Percentiles rank a stretch among this genome's conserved stretches.
phyloP scores from a whole-genome alignment of 805 yeast species.

The Candida yuanshanica region DNA sequence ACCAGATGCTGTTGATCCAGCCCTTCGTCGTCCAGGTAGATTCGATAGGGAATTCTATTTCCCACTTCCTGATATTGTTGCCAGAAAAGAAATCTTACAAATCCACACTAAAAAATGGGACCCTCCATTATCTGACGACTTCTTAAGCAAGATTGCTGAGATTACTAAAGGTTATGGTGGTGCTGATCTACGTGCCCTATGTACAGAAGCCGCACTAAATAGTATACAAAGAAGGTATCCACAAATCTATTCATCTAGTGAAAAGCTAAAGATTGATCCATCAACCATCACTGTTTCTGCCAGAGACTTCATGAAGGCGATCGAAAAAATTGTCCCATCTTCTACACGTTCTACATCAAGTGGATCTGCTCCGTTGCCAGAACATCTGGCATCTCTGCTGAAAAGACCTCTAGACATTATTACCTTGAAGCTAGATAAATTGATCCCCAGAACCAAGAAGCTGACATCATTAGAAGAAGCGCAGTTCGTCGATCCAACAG shows the following conservation, averaged over 20 bases:
- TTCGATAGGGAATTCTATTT: slow-evolving; percentile 96
- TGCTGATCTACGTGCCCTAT: slow-evolving; percentile 89
- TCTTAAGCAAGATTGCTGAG: slow-evolving; percentile 62
- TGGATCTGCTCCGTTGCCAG: slow-evolving; percentile 75
- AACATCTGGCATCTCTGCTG: slow-evolving; percentile 59
- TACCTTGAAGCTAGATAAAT: slow-evolving; percentile 40
- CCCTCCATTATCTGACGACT: slow-evolving; percentile 56
- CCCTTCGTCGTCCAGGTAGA: slow-evolving; percentile 93
- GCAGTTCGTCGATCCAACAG: slow-evolving; percentile 51
- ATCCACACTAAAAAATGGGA: slow-evolving; percentile 91
- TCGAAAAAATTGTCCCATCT: slow-evolving; percentile 86
- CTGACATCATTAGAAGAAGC: slow-evolving; percentile 64
- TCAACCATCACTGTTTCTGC: slow-evolving; percentile 65
- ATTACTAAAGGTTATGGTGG: slow-evolving; percentile 97
- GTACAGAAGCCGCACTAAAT: slow-evolving; percentile 92
- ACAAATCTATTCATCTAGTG: slow-evolving; percentile 75
- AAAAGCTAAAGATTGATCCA: slow-evolving; percentile 72
- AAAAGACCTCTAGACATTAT: slow-evolving; percentile 43
- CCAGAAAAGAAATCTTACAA: slow-evolving; percentile 70
- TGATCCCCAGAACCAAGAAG: slow-evolving; percentile 57
- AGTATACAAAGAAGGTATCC: slow-evolving; percentile 92
- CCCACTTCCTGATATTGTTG: slow-evolving; percentile 80
- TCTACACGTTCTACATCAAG: slow-evolving; percentile 80
- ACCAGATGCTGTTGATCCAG: slow-evolving; percentile 98
- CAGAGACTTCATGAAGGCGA: slow-evolving; percentile 78